phyloP scores from a whole-genome alignment of 192 early-diverging fungal species.

The Backusella psychrophila region DNA sequence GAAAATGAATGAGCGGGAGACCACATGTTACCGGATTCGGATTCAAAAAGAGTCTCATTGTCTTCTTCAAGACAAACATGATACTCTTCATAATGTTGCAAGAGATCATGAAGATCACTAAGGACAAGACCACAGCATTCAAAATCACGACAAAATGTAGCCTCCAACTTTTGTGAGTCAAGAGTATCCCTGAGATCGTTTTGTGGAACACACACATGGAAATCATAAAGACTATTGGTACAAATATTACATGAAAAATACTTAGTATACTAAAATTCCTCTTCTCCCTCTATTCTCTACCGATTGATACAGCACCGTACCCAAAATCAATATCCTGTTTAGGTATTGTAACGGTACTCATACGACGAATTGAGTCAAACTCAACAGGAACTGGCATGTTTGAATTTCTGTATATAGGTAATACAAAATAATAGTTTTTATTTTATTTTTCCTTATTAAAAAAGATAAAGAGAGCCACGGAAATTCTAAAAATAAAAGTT shows the following conservation, averaged over 20 bases:
- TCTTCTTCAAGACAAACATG: constrained; percentile 82
- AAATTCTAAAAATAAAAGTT: not conserved
- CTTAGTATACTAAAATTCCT: not conserved
- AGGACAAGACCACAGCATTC: constrained; percentile 89
- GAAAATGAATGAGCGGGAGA: constrained; percentile 12
- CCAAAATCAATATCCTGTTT: constrained; percentile 35
- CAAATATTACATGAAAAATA: not conserved
- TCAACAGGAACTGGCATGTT: constrained; percentile 35
- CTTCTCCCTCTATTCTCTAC: not conserved
- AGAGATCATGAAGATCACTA: constrained; percentile 87
- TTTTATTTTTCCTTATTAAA: not conserved
- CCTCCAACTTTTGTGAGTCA: constrained; percentile 70
- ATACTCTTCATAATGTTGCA: constrained; percentile 95
- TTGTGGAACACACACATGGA: constrained; percentile 23
- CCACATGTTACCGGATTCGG: not conserved
- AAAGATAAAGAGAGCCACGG: not conserved
- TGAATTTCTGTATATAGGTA: not conserved
- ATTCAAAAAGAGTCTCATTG: constrained; percentile 36
- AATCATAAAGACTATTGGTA: constrained; percentile 21
- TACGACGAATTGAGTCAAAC: constrained; percentile 21
- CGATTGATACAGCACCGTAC: constrained; percentile 19
- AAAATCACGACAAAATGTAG: constrained; percentile 93
- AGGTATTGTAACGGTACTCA: constrained; percentile 28
- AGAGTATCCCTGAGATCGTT: constrained; percentile 18
- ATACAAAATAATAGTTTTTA: not conserved